phyloP scores from a whole-genome alignment of 257 asterid genomes.

The Osmanthus fragrans region DNA sequence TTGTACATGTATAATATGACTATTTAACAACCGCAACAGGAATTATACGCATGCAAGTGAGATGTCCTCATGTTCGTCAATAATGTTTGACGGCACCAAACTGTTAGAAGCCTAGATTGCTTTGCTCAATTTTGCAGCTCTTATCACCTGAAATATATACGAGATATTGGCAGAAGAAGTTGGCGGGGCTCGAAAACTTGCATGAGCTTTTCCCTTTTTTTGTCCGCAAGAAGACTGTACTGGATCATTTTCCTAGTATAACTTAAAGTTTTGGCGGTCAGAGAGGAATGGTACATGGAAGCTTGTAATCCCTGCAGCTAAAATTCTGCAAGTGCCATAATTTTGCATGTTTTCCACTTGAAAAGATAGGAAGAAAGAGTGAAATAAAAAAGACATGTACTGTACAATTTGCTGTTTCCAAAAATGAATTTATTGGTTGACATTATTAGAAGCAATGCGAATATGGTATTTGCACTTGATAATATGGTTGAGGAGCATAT shows the following conservation, averaged over 20 bases:
- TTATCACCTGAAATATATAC: background rate
- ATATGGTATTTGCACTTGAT: background rate
- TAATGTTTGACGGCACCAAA: background rate
- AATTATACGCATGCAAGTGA: too few species aligned
- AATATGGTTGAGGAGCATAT: background rate
- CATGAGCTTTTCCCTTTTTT: background rate
- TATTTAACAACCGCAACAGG: too few species aligned
- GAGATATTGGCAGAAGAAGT: slow-evolving; percentile 2
- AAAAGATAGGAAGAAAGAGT: background rate
- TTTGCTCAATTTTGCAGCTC: background rate
- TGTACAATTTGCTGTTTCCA: background rate
- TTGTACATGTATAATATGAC: too few species aligned
- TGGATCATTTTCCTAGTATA: background rate
- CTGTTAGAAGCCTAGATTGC: background rate
- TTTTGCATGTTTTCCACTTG: background rate
- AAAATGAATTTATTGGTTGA: background rate
- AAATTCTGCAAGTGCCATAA: background rate
- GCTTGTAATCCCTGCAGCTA: background rate
- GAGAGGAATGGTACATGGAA: background rate
- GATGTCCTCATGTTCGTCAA: background rate
- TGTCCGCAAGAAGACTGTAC: background rate
- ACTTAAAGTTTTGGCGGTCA: background rate
- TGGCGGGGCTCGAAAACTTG: background rate
- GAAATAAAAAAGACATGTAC: background rate
- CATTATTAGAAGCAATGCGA: background rate